Base-by-base conservation (phyloP, 768 basidiomycete species). In the Lyophyllum semitale region DNA sequence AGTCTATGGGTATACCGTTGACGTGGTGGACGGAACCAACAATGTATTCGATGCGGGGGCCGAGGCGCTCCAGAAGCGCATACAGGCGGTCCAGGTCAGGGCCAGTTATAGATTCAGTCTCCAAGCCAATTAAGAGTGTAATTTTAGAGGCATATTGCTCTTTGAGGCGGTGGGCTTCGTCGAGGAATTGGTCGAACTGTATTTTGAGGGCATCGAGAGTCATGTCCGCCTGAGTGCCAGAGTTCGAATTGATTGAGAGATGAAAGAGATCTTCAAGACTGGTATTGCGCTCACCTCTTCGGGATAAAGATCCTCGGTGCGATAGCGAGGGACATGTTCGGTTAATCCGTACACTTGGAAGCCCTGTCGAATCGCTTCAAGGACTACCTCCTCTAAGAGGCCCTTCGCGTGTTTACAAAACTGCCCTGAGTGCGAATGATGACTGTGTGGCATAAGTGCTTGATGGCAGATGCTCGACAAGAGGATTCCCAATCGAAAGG, bases 11-110 rank as follows among this genome's bases (percentile, higher is more conserved):
- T 37, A 91, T 81, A 20, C 74, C 79, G 66, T 87, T 82, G 69
- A 95, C 93, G 63, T 98, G 96, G 68, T 99, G 97, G 7, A 99
- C 77, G 30, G 90, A 92, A 23, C 97, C 96, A 50, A 98, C 92
- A 65, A 98, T 66, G 70, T 93, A 98, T 64, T 98, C 88, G 57
- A 98, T 82, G 46, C 76, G 73, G 32, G 72, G 70, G 8, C 69
- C 70, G 54, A 85, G 71, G 23, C 67, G 62, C 32, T 71, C 55
- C 30, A 96, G 76, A 18, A 91, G 75, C 3, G 56, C 55, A 42
- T 79, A 71, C 32, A 95, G 78, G 20, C 73, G 68, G 55, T 80
- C 75, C 20, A 93, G 76, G 71, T 95, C 93, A 17, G 71, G 59
- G 3, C 69, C 42, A 9, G 91, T 86, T 70, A 98, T 94, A 68